Evolutionary conservation across 345 rosid genomes (phyloP).

Genomic region (Syzygium grande): DNA sequence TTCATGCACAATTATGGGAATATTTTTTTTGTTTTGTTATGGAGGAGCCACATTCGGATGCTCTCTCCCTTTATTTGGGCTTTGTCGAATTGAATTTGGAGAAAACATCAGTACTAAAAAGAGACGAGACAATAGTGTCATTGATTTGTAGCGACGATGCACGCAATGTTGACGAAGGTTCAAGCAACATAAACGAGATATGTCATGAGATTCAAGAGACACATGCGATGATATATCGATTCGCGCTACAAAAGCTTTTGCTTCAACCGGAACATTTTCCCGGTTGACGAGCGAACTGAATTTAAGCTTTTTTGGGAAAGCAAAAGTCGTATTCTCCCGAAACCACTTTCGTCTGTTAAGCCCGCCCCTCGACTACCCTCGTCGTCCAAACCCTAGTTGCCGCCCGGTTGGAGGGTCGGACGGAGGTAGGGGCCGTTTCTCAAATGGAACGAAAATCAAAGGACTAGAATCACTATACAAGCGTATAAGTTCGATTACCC

Average conservation of each 20-base stretch:
- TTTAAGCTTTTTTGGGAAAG: neutral
- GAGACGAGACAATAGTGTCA: neutral
- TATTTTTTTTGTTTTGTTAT: neutral
- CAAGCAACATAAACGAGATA: neutral
- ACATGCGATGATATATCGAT: neutral
- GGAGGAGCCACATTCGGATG: neutral
- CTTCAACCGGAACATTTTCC: neutral
- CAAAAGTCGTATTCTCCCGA: neutral
- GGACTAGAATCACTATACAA: neutral
- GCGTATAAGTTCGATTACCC: neutral
- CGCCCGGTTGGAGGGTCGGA: neutral
- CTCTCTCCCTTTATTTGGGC: neutral
- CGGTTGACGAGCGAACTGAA: no score
- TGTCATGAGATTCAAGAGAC: neutral
- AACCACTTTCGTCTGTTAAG: neutral
- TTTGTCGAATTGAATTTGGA: neutral
- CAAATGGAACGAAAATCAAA: neutral
- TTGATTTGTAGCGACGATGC: neutral
- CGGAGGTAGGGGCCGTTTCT: neutral
- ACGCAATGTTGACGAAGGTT: neutral
- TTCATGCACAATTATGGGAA: neutral
- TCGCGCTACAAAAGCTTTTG: neutral
- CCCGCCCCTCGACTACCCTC: neutral
- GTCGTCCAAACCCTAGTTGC: neutral
- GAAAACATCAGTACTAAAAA: neutral